These are phyloP conservation scores for Arachis hypogaea DNA, from an alignment of 306 rosid genomes.

Conservation along the genomic window DNA sequence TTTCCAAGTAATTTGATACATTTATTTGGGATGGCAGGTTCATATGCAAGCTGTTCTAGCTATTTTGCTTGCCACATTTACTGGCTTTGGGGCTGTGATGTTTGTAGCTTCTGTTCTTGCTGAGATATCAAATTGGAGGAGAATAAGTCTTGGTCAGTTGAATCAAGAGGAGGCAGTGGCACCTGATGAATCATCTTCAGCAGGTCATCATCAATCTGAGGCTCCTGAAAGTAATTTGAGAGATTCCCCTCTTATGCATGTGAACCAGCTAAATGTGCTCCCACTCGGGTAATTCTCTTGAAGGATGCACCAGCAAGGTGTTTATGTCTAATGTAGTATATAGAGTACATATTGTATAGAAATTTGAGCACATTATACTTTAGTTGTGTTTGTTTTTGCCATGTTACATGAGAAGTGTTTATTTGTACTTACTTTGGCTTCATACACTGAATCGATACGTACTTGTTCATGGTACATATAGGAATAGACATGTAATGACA, in stretches of 20 bases:
- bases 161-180: slow-evolving; percentile 44
- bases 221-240: slow-evolving; percentile 40
- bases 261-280: slow-evolving; percentile 30
- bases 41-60: slow-evolving; percentile 68
- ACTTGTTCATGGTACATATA: background rate
- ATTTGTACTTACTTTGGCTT: too few relatives aligned
- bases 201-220: slow-evolving; percentile 43
- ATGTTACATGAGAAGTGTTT: too few relatives aligned
- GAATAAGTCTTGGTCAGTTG: slow-evolving; percentile 35
- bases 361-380: slow-evolving; percentile 31
- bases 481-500: slow-evolving; percentile 1
- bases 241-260: slow-evolving; percentile 35
- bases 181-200: too few relatives aligned
- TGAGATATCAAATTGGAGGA: slow-evolving; percentile 55
- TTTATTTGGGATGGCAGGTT: slow-evolving; percentile 51
- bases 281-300: background rate
- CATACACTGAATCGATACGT: too few relatives aligned
- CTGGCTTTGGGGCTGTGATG: slow-evolving; percentile 81
- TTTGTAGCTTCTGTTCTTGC: slow-evolving; percentile 51
- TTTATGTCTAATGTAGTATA: background rate
- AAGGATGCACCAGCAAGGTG: too few relatives aligned
- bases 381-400: slow-evolving; percentile 23
- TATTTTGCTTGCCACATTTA: slow-evolving; percentile 68
- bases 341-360: slow-evolving; percentile 29
- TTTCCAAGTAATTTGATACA: background rate